A percentile compares a stretch with the other conserved stretches of the same genome.
Conservation (phyloP, 2,329 filamentous ascomycete species). For the Neofusicoccum sp. region DNA sequence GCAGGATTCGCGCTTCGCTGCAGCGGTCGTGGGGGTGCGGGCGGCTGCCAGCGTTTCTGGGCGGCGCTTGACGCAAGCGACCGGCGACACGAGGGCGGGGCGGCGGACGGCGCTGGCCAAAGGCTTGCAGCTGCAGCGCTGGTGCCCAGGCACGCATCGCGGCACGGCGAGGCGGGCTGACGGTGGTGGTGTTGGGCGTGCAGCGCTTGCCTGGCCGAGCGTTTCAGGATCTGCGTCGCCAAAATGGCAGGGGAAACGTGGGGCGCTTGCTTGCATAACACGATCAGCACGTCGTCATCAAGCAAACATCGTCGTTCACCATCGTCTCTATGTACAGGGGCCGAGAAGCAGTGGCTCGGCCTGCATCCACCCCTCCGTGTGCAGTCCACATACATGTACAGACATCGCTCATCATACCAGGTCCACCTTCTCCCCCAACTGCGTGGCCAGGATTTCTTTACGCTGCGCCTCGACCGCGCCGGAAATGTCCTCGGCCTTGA, state of each 20-base stretch:
- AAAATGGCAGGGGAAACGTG: constrained; percentile 1
- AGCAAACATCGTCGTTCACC: too few species aligned
- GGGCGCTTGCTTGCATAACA: not conserved
- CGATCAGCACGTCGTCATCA: too few species aligned
- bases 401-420: not conserved
- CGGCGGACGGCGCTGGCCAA: not conserved
- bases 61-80: not conserved
- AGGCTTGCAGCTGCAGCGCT: not conserved
- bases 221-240: constrained; percentile 1
- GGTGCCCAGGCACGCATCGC: not conserved
- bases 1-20: not conserved
- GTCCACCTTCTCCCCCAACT: constrained; percentile 1
- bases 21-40: not conserved
- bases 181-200: not conserved
- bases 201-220: not conserved
- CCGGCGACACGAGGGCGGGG: not conserved
- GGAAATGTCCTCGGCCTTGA: constrained; percentile 11
- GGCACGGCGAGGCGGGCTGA: not conserved
- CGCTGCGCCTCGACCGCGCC: constrained; percentile 20
- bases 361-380: too few species aligned
- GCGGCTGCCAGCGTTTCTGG: not conserved
- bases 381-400: too few species aligned
- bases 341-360: too few species aligned
- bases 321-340: too few species aligned
- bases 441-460: not conserved